phyloP scores from a whole-genome alignment of 495 filamentous ascomycete genomes.

The Corynascus novoguineensis region DNA sequence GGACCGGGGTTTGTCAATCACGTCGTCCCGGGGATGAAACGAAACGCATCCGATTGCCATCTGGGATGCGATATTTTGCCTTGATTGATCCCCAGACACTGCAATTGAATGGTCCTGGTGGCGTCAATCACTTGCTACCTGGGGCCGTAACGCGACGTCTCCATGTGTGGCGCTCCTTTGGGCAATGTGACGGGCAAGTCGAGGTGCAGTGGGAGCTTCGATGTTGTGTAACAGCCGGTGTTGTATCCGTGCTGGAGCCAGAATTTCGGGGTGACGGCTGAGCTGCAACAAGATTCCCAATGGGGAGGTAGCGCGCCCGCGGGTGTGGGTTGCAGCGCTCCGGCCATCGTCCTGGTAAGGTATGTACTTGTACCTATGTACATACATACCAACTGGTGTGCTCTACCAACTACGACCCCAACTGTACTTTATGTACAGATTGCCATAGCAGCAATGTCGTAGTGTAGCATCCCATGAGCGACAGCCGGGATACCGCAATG shows the following conservation, averaged over 20 bases:
- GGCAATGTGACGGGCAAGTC: not conserved
- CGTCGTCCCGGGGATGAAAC: not conserved
- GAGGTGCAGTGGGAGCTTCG: not conserved
- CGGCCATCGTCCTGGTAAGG: not conserved
- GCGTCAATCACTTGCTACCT: not conserved
- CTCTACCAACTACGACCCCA: too few species aligned
- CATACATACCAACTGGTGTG: too few species aligned
- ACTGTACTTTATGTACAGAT: too few species aligned
- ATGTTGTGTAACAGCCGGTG: constrained; percentile 5
- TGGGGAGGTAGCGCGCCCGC: constrained; percentile 2
- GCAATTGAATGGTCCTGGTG: not conserved
- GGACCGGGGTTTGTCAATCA: too few species aligned
- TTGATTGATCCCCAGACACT: not conserved
- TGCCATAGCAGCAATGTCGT: too few species aligned
- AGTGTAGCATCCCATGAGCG: not conserved
- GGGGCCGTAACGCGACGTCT: constrained; percentile 4
- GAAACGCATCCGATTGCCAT: not conserved
- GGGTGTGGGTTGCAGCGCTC: not conserved
- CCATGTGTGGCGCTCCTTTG: not conserved
- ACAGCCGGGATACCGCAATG: not conserved
- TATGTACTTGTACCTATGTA: too few species aligned
- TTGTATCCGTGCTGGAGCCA: not conserved
- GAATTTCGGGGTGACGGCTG: not conserved
- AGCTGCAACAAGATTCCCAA: not conserved
- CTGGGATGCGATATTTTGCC: constrained; percentile 7